A percentile compares a stretch with the other conserved stretches of the same genome.
phyloP scores from a whole-genome alignment of 1,139 yeast genomes.

The Candida sp. region DNA sequence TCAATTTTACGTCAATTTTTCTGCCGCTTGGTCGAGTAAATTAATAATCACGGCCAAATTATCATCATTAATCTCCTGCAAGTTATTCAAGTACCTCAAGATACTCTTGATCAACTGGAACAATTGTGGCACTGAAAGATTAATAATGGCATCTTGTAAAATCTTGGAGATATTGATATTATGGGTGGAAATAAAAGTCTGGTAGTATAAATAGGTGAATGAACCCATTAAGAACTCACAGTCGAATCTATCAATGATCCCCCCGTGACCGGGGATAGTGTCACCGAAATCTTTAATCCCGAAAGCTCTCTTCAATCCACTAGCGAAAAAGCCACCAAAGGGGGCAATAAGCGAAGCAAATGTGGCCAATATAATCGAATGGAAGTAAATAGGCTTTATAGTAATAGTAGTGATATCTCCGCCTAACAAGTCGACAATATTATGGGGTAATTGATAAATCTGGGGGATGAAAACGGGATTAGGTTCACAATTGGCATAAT shows the following conservation, averaged over 20 bases:
- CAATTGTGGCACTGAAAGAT: conserved; percentile 66
- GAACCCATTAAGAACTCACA: conserved; percentile 99
- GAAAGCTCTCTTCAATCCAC: conserved; percentile 96
- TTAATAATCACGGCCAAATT: conserved; percentile 23
- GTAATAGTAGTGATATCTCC: conserved; percentile 42
- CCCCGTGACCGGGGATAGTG: conserved; percentile 82
- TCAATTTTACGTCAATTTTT: background rate
- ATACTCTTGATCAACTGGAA: conserved; percentile 59
- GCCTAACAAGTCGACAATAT: conserved; percentile 44
- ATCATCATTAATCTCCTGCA: conserved; percentile 42
- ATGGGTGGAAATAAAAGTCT: conserved; percentile 79
- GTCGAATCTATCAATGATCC: conserved; percentile 95
- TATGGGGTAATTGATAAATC: conserved; percentile 69
- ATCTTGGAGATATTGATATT: conserved; percentile 71
- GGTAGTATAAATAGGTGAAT: conserved; percentile 87
- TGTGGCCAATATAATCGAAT: conserved; percentile 79
- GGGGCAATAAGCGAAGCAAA: conserved; percentile 99
- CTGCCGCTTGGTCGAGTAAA: conserved; percentile 19
- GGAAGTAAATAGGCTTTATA: conserved; percentile 86
- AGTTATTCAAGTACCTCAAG: conserved; percentile 57
- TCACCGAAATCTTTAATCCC: conserved; percentile 55
- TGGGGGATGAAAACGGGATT: conserved; percentile 87
- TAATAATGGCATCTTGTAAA: conserved; percentile 72
- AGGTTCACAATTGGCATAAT: conserved; percentile 63
- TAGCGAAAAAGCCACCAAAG: conserved; percentile 97